Percentiles rank a stretch among this genome's conserved stretches.
phyloP scores from a whole-genome alignment of 139 green algal species.

The Penium margaritaceum region DNA sequence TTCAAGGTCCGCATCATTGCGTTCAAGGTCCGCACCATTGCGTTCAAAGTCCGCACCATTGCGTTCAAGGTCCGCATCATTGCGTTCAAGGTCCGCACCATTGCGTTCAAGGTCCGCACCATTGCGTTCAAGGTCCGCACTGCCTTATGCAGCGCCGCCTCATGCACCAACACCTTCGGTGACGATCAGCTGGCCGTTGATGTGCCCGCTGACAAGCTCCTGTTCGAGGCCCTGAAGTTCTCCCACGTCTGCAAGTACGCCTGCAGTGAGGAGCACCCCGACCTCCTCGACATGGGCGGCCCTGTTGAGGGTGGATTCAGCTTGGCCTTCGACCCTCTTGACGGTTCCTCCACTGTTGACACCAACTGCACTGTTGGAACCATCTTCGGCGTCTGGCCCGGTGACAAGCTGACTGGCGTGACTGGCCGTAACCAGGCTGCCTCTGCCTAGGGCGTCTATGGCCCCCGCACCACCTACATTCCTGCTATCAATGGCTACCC shows the following conservation, averaged over 20 bases:
- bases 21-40: too few relatives aligned
- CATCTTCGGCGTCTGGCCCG: constrained; percentile 54
- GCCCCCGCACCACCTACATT: constrained; percentile 55
- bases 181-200: constrained; percentile 59
- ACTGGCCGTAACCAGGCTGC: constrained; percentile 53
- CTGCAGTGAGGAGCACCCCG: constrained; percentile 45
- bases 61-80: too few relatives aligned
- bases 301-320: constrained; percentile 49
- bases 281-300: constrained; percentile 47
- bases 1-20: too few relatives aligned
- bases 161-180: constrained; percentile 55
- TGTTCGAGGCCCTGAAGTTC: constrained; percentile 46
- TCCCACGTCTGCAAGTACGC: constrained; percentile 48
- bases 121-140: constrained; percentile 48
- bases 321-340: constrained; percentile 55
- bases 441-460: constrained; percentile 52
- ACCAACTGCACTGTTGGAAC: constrained; percentile 60
- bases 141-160: constrained; percentile 38
- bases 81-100: too few relatives aligned
- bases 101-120: too few relatives aligned
- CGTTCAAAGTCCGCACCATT: too few relatives aligned
- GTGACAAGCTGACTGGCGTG: constrained; percentile 49
- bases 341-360: constrained; percentile 56
- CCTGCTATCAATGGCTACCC: constrained; percentile 42
- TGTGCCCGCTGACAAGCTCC: constrained; percentile 51